Evolutionary conservation across 2,329 filamentous ascomycete genomes (phyloP).

Genomic region (Diaporthe sp.): DNA sequence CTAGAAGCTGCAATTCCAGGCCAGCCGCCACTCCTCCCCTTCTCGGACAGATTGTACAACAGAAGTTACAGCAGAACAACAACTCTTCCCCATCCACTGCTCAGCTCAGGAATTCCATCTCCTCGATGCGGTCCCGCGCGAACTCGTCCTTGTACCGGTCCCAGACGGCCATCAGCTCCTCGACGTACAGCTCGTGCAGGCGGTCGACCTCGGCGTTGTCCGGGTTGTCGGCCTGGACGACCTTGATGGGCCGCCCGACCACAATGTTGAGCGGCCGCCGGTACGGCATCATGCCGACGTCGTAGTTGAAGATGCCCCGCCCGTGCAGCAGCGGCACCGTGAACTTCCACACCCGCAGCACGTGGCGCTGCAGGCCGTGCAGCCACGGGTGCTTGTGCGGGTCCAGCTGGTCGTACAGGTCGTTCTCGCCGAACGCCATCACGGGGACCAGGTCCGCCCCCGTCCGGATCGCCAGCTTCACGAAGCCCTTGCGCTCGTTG

Average conservation of each 20-base stretch:
- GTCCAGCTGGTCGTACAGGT: slow-evolving; percentile 91
- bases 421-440: slow-evolving; percentile 93
- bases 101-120: slow-evolving; percentile 74
- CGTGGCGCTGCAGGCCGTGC: slow-evolving; percentile 82
- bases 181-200: slow-evolving; percentile 82
- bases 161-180: slow-evolving; percentile 79
- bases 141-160: slow-evolving; percentile 83
- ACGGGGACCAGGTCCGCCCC: slow-evolving; percentile 96
- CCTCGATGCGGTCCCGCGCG: slow-evolving; percentile 68
- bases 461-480: slow-evolving; percentile 90
- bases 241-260: slow-evolving; percentile 82
- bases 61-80: neutral
- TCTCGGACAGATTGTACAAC: neutral
- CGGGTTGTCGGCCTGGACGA: slow-evolving; percentile 72
- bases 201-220: slow-evolving; percentile 81
- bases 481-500: slow-evolving; percentile 87
- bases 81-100: neutral
- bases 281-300: slow-evolving; percentile 96
- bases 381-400: slow-evolving; percentile 81
- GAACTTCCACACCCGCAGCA: slow-evolving; percentile 90
- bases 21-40: neutral
- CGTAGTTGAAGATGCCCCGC: slow-evolving; percentile 95
- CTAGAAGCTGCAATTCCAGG: neutral
- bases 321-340: slow-evolving; percentile 93
- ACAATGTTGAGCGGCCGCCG: slow-evolving; percentile 89